These are phyloP conservation scores for Candida michaelii DNA, from an alignment of 805 yeast species.

Conservation along the genomic window DNA sequence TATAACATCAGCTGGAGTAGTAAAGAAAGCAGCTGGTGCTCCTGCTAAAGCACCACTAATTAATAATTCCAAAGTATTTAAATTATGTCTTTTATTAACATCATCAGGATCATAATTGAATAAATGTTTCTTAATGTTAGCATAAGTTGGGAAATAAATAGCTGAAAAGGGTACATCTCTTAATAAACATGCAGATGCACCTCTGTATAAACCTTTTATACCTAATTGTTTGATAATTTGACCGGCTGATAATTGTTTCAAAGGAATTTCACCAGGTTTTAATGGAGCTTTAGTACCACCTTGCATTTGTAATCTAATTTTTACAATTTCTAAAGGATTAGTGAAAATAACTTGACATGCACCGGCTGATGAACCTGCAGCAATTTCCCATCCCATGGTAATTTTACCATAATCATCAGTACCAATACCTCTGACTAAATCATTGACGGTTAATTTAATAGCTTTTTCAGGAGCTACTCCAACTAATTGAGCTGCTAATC, in stretches of 20 bases:
- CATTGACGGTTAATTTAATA: slow-evolving; percentile 92
- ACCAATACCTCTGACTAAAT: slow-evolving; percentile 73
- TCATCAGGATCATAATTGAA: slow-evolving; percentile 80
- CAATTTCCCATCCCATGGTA: slow-evolving; percentile 62
- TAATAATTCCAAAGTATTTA: slow-evolving; percentile 81
- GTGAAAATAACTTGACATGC: slow-evolving; percentile 95
- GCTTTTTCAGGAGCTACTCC: slow-evolving; percentile 99
- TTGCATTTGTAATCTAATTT: slow-evolving; percentile 91
- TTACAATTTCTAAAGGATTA: slow-evolving; percentile 93
- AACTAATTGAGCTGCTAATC: slow-evolving; percentile 87
- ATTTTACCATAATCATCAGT: slow-evolving; percentile 44
- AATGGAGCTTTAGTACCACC: slow-evolving; percentile 55
- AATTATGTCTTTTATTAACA: slow-evolving; percentile 53
- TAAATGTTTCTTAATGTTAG: slow-evolving; percentile 80
- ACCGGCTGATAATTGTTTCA: slow-evolving; percentile 53
- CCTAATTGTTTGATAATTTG: slow-evolving; percentile 80
- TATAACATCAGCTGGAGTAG: slow-evolving; percentile 96
- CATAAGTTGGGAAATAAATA: slow-evolving; percentile 95
- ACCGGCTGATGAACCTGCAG: slow-evolving; percentile 94
- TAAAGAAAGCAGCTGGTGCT: slow-evolving; percentile 94
- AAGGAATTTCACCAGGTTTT: slow-evolving; percentile 40
- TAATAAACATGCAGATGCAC: slow-evolving; percentile 85
- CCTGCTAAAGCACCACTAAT: slow-evolving; percentile 94
- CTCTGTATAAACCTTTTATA: slow-evolving; percentile 81
- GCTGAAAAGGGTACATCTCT: slow-evolving; percentile 98